Evolutionary conservation across 768 basidiomycete genomes (phyloP), one percentile per base, ranked within the genome.

Genomic region (Auricularia sp.): DNA sequence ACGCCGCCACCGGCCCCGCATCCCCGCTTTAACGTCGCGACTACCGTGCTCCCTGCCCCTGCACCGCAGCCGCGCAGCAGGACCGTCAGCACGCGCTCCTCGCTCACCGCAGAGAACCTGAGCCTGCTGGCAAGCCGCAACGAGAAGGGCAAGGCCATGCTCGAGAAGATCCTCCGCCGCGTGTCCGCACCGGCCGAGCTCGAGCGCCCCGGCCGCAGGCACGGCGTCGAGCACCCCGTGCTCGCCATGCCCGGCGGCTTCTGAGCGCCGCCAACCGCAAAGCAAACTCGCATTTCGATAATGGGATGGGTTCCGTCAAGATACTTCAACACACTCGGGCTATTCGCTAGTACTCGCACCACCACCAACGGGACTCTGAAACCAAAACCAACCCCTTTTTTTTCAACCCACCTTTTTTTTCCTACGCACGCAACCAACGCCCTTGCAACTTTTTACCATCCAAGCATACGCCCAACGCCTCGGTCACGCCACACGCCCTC

Each of bases 181-280:
- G 78, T 79, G 68, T 87, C 86, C 70, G 85, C 85, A 8, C 87
- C 86, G 29, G 84, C 84, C 11, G 84, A 88, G 70, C 73, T 87
- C 54, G 75, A 77, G 59, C 84, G 86, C 63, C 67, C 71, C 54
- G 84, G 83, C 51, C 75, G 80, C 34, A 29, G 34, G 12, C 16
- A 23, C 56, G 56, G 23, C 29, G 29, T 59, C 34, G 56, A 59
- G 68, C 83, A 85, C 70, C 83, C 84, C 14, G 78, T 84, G 56
- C 79, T 89, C 54, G 73, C 78, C 11, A 71, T 86, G 66, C 82
- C 83, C 4, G 86, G 85, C 36, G 83, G 80, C 36, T 87, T 88
- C 73, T 87, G 73, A 79, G 43, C 47, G 21, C 43, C 43, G 10
- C 43, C 11, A 1, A 44, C 18, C 43, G 11, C 11, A 44, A 0